Percentiles rank a stretch among this genome's conserved stretches.
Conservation (phyloP, 805 yeast genomes). For the Yarrowia bubula region DNA sequence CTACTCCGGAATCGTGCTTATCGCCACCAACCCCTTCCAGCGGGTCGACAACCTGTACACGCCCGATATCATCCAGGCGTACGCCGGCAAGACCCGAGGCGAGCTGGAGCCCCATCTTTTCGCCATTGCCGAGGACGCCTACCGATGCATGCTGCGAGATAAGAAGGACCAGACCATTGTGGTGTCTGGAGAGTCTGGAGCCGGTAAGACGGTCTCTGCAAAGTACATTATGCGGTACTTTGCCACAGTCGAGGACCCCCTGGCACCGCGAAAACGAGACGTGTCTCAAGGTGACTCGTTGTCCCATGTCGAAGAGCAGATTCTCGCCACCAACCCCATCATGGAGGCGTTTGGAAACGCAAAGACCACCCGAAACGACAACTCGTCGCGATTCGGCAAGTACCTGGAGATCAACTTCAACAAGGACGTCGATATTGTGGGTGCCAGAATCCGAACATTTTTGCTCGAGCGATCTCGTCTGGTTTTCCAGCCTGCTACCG, state of each 20-base stretch:
- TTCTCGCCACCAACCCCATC: constrained; percentile 93
- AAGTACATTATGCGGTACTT: constrained; percentile 96
- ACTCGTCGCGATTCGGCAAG: constrained; percentile 96
- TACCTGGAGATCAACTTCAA: constrained; percentile 89
- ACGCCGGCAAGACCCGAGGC: constrained; percentile 88
- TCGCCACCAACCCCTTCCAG: constrained; percentile 95
- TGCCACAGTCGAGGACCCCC: constrained; percentile 77
- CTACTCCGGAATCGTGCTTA: constrained; percentile 92
- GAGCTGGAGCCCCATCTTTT: constrained; percentile 96
- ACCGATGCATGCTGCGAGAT: constrained; percentile 87
- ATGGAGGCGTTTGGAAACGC: constrained; percentile 99
- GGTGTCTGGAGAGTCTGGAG: constrained; percentile 97
- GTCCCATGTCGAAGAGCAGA: constrained; percentile 90
- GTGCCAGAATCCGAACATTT: constrained; percentile 92
- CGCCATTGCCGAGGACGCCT: constrained; percentile 97
- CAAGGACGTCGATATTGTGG: constrained; percentile 71
- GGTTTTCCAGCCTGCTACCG: constrained; percentile 87
- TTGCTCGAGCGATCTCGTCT: constrained; percentile 89
- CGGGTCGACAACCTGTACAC: constrained; percentile 87
- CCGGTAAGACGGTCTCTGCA: constrained; percentile 97
- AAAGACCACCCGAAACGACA: constrained; percentile 93
- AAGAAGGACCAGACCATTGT: constrained; percentile 89
- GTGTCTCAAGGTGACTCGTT: constrained; percentile 51
- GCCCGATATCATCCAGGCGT: constrained; percentile 89
- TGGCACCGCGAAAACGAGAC: constrained; percentile 36